Base-by-base conservation (phyloP, 176 grass and related monocot genomes). In the Bonia amplexicaulis region DNA sequence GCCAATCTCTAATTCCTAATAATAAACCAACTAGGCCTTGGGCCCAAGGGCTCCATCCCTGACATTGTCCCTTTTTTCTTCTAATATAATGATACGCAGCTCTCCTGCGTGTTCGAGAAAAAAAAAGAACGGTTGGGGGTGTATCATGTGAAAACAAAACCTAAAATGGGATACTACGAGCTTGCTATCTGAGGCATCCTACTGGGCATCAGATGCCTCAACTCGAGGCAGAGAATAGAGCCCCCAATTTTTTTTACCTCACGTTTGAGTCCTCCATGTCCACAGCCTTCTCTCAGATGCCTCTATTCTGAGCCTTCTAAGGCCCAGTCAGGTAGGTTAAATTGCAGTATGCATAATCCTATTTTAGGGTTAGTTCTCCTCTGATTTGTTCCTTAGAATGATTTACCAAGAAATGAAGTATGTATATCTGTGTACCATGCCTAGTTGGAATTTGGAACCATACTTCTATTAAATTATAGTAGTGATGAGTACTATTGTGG, bases 111-210 rank as follows among this genome's bases (percentile, higher is more conserved):
- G n/a, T n/a, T n/a, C n/a, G n/a, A n/a, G n/a, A n/a, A n/a, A n/a
- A n/a, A n/a, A n/a, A n/a, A n/a, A 55, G 74, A 54, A 23, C 48
- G 4, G 79, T 65, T 52, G 6, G 10, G n/a, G n/a, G 12, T 12
- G 6, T 19, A 14, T 88, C 74, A 84, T 71, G 68, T 89, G 4
- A 65, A 57, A 66, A 58, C 19, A 35, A 48, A 39, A 49, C 48
- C 79, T 58, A 79, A 67, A 60, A 68, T 85, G 59, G 64, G 39
- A 89, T 15, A 37, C 6, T 71, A 47, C 35, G 46, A 49, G 79
- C 41, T 79, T 6, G 11, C 27, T 17, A 68, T 48, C 14, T 55
- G 66, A 59, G 62, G 20, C 40, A 73, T 84, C 67, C 37, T 7
- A 53, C 72, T 55, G 37, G 79, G 48, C 2, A 0, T 64, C 17